Evolutionary conservation across 2,329 filamentous ascomycete genomes (phyloP).

Genomic region (Fusarium graminum): DNA sequence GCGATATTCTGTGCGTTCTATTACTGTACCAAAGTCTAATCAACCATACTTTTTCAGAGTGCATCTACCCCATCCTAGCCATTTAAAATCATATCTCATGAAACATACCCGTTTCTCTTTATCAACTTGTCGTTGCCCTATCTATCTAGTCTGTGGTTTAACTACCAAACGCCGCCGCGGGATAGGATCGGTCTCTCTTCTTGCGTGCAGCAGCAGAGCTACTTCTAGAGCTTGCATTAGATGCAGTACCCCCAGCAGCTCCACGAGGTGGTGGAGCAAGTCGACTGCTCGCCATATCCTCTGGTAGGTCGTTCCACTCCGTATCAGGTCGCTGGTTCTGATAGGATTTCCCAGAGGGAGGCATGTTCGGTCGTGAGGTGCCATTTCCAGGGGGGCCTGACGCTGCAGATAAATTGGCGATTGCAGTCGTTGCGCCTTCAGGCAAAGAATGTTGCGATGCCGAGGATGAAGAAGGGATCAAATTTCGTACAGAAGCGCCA

Average conservation of each 20-base stretch:
- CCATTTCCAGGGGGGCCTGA: constrained; percentile 43
- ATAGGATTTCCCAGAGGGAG: constrained; percentile 62
- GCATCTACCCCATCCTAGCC: constrained; percentile 13
- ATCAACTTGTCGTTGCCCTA: not conserved
- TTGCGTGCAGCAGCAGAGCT: constrained; percentile 65
- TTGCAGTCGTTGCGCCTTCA: constrained; percentile 50
- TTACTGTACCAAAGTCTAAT: constrained; percentile 21
- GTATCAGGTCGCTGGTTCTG: constrained; percentile 70
- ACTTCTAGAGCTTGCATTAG: constrained; percentile 66
- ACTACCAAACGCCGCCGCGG: constrained; percentile 70
- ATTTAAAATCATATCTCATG: constrained; percentile 35
- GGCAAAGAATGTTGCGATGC: constrained; percentile 33
- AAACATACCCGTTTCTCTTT: constrained; percentile 15
- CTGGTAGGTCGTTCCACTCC: constrained; percentile 76
- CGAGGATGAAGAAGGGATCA: constrained; percentile 41
- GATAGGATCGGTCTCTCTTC: constrained; percentile 72
- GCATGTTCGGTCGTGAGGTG: constrained; percentile 44
- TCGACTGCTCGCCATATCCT: constrained; percentile 65
- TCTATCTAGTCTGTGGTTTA: constrained; percentile 35
- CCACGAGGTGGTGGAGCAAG: constrained; percentile 50
- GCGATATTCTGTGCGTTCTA: constrained; percentile 1
- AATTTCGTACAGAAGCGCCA: constrained; percentile 45
- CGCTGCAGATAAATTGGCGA: constrained; percentile 52
- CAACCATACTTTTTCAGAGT: constrained; percentile 1
- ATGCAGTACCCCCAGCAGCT: constrained; percentile 52